Base-by-base conservation (phyloP, 192 early-diverging fungal species). In the Neocallimastix lanati region DNA sequence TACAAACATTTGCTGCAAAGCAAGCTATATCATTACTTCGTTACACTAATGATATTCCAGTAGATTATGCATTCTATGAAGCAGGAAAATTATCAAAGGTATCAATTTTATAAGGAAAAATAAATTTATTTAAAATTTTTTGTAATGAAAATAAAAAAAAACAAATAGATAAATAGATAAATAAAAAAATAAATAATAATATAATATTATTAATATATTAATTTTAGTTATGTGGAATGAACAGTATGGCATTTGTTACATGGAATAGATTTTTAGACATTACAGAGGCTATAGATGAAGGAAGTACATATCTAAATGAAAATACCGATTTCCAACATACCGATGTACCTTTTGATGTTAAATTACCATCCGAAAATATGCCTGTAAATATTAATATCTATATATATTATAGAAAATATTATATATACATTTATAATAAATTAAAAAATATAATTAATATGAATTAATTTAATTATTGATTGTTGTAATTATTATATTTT, bases 261-360 rank as follows among this genome's bases (percentile, higher is more conserved):
- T 90, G 88, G 88, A 91, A 91, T 81, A 83, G 90, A 76, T 91
- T 81, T 79, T 81, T 91, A 0, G 90, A 91, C 78, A 80, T 91
- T 16, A 84, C 82, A 76, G 90, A 91, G 28, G 90, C 88, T 2
- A 91, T 91, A 28, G 90, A 91, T 77, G 90, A 91, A 79, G 87
- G 88, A 9, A 86, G 88, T 76, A 80, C 83, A 1, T 86, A 84
- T 21, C 78, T 88, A 2, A 30, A 86, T 21, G 90, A 91, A 58
- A 90, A 90, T 79, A 33, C 84, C 0, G 90, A 91, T 77, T 91
- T 91, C 81, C 81, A 82, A 33, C 84, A 89, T 77, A 89, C 88
- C 13, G 89, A 90, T 82, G 87, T 90, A 29, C 89, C 89, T 14
- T 89, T 85, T 82, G 89, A 89, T 50, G 79, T 90, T 12, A 81